Conservation (phyloP, 331 rosid genomes). For the Acacia concinna region DNA sequence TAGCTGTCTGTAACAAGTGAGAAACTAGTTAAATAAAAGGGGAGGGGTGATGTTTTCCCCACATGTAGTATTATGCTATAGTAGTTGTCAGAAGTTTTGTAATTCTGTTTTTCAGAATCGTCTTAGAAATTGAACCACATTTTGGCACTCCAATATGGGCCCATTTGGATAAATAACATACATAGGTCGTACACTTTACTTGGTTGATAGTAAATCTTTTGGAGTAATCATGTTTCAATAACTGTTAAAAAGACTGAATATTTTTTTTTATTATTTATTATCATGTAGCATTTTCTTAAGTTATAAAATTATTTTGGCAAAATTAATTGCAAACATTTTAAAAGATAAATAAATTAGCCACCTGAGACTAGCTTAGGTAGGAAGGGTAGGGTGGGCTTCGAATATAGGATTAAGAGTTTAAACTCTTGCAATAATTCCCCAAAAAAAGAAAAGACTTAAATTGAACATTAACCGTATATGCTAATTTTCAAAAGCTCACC, state of each 20-base stretch:
- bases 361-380: too few relatives aligned
- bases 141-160: background rate
- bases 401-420: too few relatives aligned
- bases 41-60: background rate
- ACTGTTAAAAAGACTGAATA: background rate
- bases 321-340: too few relatives aligned
- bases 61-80: background rate
- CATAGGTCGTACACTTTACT: background rate
- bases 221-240: background rate
- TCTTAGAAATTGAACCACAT: constrained; percentile 3
- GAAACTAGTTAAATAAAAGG: background rate
- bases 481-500: too few relatives aligned
- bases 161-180: background rate
- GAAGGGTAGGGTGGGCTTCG: too few relatives aligned
- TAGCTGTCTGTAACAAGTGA: background rate
- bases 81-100: constrained; percentile 4
- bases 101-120: background rate
- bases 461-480: too few relatives aligned
- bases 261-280: background rate
- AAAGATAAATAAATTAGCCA: too few relatives aligned
- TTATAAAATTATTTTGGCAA: too few relatives aligned
- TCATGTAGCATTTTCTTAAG: background rate
- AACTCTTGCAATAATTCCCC: too few relatives aligned
- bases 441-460: too few relatives aligned
- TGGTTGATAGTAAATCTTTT: background rate